Base-by-base conservation (phyloP, 306 rosid genomes). In the Dryas drummondii region DNA sequence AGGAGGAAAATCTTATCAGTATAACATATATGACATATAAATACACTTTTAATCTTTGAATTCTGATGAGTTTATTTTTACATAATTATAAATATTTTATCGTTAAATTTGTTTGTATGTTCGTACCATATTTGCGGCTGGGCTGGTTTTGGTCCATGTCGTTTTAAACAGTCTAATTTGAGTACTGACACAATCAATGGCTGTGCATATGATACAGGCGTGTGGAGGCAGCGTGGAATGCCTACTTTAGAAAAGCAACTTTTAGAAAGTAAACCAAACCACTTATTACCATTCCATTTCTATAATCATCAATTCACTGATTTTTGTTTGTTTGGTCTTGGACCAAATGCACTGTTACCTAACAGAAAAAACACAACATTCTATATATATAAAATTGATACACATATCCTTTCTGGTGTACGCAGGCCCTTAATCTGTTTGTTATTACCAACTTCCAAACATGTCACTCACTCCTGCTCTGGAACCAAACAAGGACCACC, bases 151-250 rank as follows among this genome's bases (percentile, higher is more conserved):
- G 49, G 49, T 63, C 66, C 45, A 54, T 3, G 48, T 16, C 37
- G 3, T 9, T 51, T 17, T 4, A 7, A 42, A 19, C 47, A 37
- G 9, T 48, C 56, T 13, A 26, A 62, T 5, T 37, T 40, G 50
- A 45, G 15, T n/a, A 5, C 7, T 52, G 17, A 5, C 56, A 14
- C 5, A 52, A 19, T 22, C 5, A 52, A 19, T 22, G 63, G 37
- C 63, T 0, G 63, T 14, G 63, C 41, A 19, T 57, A 4, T 5
- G 15, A 44, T 5, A 42, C 7, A 17, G 52, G 74, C 74, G 74
- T 70, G 74, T 53, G 74, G 74, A 53, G 74, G 40, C 52, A 70
- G 16, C 64, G 74, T 70, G 74, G 19, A 51, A 10, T 4, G 40
- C 5, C 42, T 5, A 0, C 11, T 46, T 66, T 4, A 7, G 9